Percentiles rank a stretch among this genome's conserved stretches.
phyloP scores from a whole-genome alignment of 306 rosid species.

The Begonia loranthoides region DNA sequence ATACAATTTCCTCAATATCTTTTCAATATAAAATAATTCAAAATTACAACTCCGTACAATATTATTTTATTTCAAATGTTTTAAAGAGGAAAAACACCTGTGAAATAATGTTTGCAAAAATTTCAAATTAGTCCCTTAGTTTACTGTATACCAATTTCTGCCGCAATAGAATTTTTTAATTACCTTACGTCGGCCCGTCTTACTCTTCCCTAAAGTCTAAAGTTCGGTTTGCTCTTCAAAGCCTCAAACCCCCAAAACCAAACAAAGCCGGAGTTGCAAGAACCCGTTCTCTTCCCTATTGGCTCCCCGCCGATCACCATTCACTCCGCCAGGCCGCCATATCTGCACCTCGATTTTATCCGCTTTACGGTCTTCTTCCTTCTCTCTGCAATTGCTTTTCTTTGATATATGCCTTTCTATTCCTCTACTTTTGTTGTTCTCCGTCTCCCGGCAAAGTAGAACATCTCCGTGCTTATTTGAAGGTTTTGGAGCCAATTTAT shows the following conservation, averaged over 20 bases:
- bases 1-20: too few relatives aligned
- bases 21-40: too few relatives aligned
- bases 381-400: background rate
- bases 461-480: slow-evolving; percentile 11
- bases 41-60: too few relatives aligned
- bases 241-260: background rate
- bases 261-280: background rate
- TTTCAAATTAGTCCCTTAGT: too few relatives aligned
- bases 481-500: slow-evolving; percentile 10
- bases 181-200: slow-evolving; percentile 7
- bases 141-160: background rate
- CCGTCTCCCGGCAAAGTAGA: slow-evolving; percentile 5
- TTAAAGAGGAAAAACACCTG: too few relatives aligned
- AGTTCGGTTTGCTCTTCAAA: background rate
- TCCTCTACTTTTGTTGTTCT: slow-evolving; percentile 7
- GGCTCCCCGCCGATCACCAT: slow-evolving; percentile 5
- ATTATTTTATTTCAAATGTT: too few relatives aligned
- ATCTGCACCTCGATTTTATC: background rate
- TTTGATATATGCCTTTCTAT: slow-evolving; percentile 12
- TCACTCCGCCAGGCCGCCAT: background rate
- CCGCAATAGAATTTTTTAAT: slow-evolving; percentile 1
- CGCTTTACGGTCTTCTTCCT: background rate
- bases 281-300: background rate
- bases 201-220: slow-evolving; percentile 7
- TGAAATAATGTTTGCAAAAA: too few relatives aligned